Base-by-base conservation (phyloP, 208 protist genomes). In the Acanthamoeba lugdunensis region DNA sequence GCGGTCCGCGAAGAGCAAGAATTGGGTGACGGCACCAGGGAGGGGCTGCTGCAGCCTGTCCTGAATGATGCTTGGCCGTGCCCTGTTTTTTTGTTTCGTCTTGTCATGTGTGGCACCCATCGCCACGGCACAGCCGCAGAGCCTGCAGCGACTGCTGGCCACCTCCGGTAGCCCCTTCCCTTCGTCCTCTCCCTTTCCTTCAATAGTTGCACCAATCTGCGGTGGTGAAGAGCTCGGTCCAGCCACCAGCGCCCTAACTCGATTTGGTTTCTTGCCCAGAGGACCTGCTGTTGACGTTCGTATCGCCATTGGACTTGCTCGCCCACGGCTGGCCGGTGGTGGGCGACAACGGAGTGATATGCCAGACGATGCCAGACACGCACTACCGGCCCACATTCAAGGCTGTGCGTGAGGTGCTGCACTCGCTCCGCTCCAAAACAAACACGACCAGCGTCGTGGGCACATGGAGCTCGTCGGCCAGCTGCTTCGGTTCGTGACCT, bases 361-460 rank as follows among this genome's bases (percentile, higher is more conserved):
- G 77, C 30, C 77, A 85, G 77, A 85, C 77, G 25, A 85, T 85
- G 48, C 77, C 77, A 4, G 77, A 85, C 28, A 61, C 77, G 16
- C 23, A 61, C 50, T 16, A 30, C 21, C 41, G 48, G 5, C 77
- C 77, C 28, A 85, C 77, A 7, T 85, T 61, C 50, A 85, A 85
- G 50, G 48, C 77, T 45, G 48, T 85, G 21, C 37, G 48, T 2
- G 77, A 85, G 48, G 77, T 85, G 48, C 14, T 85, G 14, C 41
- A 52, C 14, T 61, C 6, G 48, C 50, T 85, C 8, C 77, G 77
- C 21, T 28, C 77, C 21, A 61, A 33, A n/a, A 85, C 48, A 1
- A 61, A 85, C n/a, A 85, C 37, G 11, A 61, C 18, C 25, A 18
- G 13, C 45, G 48, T 85, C 4, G 23, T 85, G 77, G 77, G 77